A percentile compares a stretch with the other conserved stretches of the same genome.
Evolutionary conservation across 106 monocot species (phyloP).

Genomic region (Triglochin maritima): DNA sequence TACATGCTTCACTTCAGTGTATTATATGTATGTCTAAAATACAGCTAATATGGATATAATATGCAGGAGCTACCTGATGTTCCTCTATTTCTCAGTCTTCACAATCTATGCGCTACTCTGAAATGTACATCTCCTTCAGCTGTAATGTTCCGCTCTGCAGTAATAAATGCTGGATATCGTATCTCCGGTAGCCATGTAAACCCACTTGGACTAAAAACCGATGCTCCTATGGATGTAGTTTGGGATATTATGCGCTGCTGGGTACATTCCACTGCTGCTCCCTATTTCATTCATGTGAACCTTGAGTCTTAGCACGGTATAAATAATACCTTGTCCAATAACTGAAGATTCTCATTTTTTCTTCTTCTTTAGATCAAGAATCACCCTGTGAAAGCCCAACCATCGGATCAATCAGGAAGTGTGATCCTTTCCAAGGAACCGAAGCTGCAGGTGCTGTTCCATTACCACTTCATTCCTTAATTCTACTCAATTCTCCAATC

Average conservation of each 20-base stretch:
- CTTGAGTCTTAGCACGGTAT: too few relatives aligned
- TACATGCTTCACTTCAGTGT: background rate
- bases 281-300: too few relatives aligned
- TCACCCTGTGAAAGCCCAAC: constrained; percentile 70
- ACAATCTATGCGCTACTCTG: constrained; percentile 69
- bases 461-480: background rate
- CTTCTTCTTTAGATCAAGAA: constrained; percentile 46
- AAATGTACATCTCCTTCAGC: constrained; percentile 88
- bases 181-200: constrained; percentile 85
- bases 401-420: constrained; percentile 51
- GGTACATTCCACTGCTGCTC: constrained; percentile 26
- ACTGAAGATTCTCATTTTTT: too few relatives aligned
- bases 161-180: constrained; percentile 88
- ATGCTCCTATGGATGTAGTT: constrained; percentile 84
- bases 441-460: constrained; percentile 38
- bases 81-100: constrained; percentile 86
- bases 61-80: constrained; percentile 76
- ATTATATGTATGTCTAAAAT: background rate
- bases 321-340: too few relatives aligned
- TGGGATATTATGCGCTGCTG: constrained; percentile 99
- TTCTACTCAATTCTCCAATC: background rate
- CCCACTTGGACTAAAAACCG: constrained; percentile 81
- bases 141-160: constrained; percentile 79
- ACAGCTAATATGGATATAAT: background rate
- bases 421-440: constrained; percentile 78